Conservation (phyloP, 352 stramenopile species). For the Phytophthora podocarpi region DNA sequence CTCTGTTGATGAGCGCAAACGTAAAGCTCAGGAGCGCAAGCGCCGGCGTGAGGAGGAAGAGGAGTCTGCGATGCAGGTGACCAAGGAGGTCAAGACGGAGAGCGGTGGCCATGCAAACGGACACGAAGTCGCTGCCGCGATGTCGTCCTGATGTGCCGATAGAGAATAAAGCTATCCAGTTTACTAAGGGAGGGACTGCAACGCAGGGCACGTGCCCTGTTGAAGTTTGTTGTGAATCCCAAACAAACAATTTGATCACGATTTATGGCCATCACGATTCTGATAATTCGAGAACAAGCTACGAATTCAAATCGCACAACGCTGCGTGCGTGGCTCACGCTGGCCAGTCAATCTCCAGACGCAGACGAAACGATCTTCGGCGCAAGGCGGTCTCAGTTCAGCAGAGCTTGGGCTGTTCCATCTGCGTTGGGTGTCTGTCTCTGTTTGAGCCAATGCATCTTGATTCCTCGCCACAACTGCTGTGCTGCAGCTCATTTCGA, state of each 20-base stretch:
- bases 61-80: constrained; percentile 7
- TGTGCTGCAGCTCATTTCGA: constrained; percentile 17
- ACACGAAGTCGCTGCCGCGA: constrained; percentile 8
- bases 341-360: constrained; percentile 29
- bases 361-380: constrained; percentile 18
- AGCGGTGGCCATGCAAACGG: constrained; percentile 4
- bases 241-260: constrained; percentile 1
- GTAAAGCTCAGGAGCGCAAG: constrained; percentile 76
- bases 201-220: neutral
- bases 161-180: constrained; percentile 4
- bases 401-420: too few relatives aligned
- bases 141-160: constrained; percentile 25
- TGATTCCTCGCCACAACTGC: too few relatives aligned
- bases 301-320: constrained; percentile 1
- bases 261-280: neutral
- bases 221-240: constrained; percentile 6
- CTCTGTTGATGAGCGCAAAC: constrained; percentile 83
- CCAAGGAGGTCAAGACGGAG: constrained; percentile 24
- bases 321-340: too few relatives aligned
- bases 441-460: too few relatives aligned
- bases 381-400: constrained; percentile 3
- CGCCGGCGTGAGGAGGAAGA: constrained; percentile 51
- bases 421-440: too few relatives aligned
- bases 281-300: constrained; percentile 14
- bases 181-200: constrained; percentile 1